Conservation (phyloP, 2,329 filamentous ascomycete genomes). For the Alternaria viburni region DNA sequence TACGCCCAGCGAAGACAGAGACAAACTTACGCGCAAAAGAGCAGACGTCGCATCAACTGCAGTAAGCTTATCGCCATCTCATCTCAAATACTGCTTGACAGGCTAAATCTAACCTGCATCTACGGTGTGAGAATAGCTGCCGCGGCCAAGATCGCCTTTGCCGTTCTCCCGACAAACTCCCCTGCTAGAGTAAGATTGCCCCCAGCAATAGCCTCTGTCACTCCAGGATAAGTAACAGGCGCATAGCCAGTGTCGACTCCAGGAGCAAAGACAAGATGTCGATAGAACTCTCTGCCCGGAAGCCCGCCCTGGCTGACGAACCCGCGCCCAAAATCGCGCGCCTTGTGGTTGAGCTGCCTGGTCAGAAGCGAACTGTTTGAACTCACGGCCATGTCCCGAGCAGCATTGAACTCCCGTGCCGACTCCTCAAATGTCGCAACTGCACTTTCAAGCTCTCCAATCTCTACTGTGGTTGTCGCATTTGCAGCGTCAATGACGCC, state of each 20-base stretch:
- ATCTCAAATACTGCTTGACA: background rate
- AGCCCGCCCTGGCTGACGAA: slow-evolving; percentile 55
- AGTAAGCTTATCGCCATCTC: background rate
- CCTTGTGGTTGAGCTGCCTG: slow-evolving; percentile 49
- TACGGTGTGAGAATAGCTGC: slow-evolving; percentile 23
- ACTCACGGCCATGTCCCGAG: slow-evolving; percentile 35
- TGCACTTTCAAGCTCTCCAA: slow-evolving; percentile 30
- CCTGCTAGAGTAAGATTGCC: slow-evolving; percentile 30
- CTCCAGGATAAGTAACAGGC: slow-evolving; percentile 42
- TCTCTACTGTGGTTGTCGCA: background rate
- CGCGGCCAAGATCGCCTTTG: slow-evolving; percentile 35
- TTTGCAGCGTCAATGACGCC: slow-evolving; percentile 14
- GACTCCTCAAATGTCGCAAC: slow-evolving; percentile 43
- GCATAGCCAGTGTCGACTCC: slow-evolving; percentile 50
- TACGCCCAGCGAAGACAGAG: background rate
- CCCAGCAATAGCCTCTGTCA: slow-evolving; percentile 41
- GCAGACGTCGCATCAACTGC: background rate
- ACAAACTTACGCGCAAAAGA: background rate
- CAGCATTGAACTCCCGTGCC: slow-evolving; percentile 30
- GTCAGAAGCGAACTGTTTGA: slow-evolving; percentile 29
- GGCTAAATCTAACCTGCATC: background rate
- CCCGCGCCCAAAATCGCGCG: slow-evolving; percentile 52
- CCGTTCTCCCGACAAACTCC: slow-evolving; percentile 39
- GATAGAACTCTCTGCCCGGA: slow-evolving; percentile 52
- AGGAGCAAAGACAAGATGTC: slow-evolving; percentile 55